phyloP scores from a whole-genome alignment of 2,329 filamentous ascomycete genomes.

The Alternaria ethzedia region DNA sequence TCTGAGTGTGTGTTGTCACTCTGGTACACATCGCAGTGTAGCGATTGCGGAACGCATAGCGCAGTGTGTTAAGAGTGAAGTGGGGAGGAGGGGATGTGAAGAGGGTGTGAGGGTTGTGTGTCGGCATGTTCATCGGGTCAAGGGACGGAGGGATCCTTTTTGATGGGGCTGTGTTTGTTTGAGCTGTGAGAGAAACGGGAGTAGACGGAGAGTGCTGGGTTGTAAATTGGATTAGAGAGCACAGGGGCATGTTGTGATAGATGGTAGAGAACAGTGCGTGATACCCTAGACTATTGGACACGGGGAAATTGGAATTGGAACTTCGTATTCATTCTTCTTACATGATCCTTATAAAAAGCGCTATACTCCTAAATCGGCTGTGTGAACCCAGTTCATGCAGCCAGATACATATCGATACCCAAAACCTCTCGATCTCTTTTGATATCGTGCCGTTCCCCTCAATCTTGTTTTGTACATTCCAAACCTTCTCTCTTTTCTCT shows the following conservation, averaged over 20 bases:
- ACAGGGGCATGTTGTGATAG: background rate
- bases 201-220: background rate
- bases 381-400: slow-evolving; percentile 9
- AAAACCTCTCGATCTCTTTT: background rate
- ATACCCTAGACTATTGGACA: slow-evolving; percentile 7
- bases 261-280: background rate
- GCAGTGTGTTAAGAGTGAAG: slow-evolving; percentile 22
- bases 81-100: slow-evolving; percentile 10
- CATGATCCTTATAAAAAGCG: slow-evolving; percentile 11
- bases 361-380: background rate
- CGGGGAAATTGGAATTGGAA: slow-evolving; percentile 13
- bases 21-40: slow-evolving; percentile 43
- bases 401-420: background rate
- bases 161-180: slow-evolving; percentile 5
- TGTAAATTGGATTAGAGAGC: background rate
- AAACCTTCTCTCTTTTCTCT: background rate
- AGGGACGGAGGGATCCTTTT: slow-evolving; percentile 27
- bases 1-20: slow-evolving; percentile 32
- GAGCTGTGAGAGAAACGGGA: background rate
- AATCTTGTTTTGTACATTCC: background rate
- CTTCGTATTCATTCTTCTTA: slow-evolving; percentile 28
- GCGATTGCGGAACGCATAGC: slow-evolving; percentile 38
- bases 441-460: background rate
- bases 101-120: slow-evolving; percentile 31
- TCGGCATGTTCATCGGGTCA: slow-evolving; percentile 37